Percentiles rank a stretch among this genome's conserved stretches.
phyloP scores from a whole-genome alignment of 495 filamentous ascomycete genomes.

The Aspergillus saccharolyticus region DNA sequence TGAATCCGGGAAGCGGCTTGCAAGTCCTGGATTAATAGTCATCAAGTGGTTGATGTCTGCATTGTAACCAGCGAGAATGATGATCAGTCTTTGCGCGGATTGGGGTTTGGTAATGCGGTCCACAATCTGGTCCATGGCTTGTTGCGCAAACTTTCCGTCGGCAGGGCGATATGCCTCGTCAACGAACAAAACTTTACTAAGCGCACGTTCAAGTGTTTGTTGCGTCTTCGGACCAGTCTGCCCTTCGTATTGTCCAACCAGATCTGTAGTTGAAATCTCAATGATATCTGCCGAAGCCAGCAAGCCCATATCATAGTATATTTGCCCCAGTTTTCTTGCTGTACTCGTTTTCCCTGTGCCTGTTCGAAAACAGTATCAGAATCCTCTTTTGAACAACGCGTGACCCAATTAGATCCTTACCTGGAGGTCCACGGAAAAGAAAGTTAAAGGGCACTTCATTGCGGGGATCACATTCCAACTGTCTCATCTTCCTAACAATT shows the following conservation, averaged over 20 bases:
- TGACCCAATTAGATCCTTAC: slow-evolving; percentile 23
- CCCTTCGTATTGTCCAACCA: slow-evolving; percentile 54
- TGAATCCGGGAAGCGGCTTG: slow-evolving; percentile 49
- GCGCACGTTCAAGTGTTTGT: slow-evolving; percentile 30
- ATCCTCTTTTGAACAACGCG: not conserved
- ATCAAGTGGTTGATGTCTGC: slow-evolving; percentile 67
- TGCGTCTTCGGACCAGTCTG: slow-evolving; percentile 46
- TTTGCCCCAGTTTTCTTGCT: slow-evolving; percentile 63
- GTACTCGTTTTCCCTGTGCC: slow-evolving; percentile 74
- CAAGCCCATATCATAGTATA: slow-evolving; percentile 70
- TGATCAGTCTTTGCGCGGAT: slow-evolving; percentile 59
- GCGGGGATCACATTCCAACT: slow-evolving; percentile 50
- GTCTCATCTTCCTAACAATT: slow-evolving; percentile 46
- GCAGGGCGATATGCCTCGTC: slow-evolving; percentile 59
- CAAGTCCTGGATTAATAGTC: slow-evolving; percentile 45
- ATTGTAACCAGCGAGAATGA: slow-evolving; percentile 70
- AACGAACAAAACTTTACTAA: slow-evolving; percentile 59
- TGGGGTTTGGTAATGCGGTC: slow-evolving; percentile 19
- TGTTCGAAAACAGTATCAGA: slow-evolving; percentile 24
- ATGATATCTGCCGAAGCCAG: slow-evolving; percentile 50
- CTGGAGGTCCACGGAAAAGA: slow-evolving; percentile 60
- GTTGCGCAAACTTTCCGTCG: slow-evolving; percentile 21
- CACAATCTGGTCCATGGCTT: too few species aligned
- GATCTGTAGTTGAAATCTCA: slow-evolving; percentile 56
- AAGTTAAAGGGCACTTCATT: slow-evolving; percentile 57